These are phyloP conservation scores for Medicago ruthenica DNA, from an alignment of 306 rosid genomes.

Conservation along the genomic window DNA sequence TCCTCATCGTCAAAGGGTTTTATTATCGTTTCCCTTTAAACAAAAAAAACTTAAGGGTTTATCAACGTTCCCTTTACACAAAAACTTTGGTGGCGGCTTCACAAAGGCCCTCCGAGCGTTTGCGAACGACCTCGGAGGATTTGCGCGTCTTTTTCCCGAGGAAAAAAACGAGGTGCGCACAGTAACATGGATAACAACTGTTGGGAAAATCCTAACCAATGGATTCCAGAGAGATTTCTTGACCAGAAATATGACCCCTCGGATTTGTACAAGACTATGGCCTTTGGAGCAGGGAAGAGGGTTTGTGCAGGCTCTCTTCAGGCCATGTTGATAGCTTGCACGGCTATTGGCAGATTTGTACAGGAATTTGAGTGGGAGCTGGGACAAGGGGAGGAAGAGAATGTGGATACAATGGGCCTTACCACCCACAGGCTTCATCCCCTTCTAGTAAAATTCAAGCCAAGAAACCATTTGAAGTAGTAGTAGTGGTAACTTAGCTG, in stretches of 20 bases:
- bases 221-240: slow-evolving; percentile 91
- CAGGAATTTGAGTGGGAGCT: slow-evolving; percentile 85
- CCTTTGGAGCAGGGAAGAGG: slow-evolving; percentile 97
- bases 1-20: no score
- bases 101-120: no score
- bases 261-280: slow-evolving; percentile 90
- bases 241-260: slow-evolving; percentile 61
- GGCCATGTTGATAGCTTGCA: slow-evolving; percentile 67
- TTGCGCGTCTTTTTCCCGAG: no score
- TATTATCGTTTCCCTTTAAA: no score
- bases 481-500: not conserved
- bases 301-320: slow-evolving; percentile 86
- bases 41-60: no score
- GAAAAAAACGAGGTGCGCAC: no score
- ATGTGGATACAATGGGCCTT: slow-evolving; percentile 78
- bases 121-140: no score
- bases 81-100: no score
- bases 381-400: slow-evolving; percentile 71
- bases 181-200: slow-evolving; percentile 77
- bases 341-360: slow-evolving; percentile 71
- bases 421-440: slow-evolving; percentile 85
- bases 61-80: no score
- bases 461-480: slow-evolving; percentile 42
- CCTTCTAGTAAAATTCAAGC: slow-evolving; percentile 59
- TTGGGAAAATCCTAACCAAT: slow-evolving; percentile 78